Base-by-base conservation (phyloP, 129 eudicot genomes). In the Deinandra increscens region DNA sequence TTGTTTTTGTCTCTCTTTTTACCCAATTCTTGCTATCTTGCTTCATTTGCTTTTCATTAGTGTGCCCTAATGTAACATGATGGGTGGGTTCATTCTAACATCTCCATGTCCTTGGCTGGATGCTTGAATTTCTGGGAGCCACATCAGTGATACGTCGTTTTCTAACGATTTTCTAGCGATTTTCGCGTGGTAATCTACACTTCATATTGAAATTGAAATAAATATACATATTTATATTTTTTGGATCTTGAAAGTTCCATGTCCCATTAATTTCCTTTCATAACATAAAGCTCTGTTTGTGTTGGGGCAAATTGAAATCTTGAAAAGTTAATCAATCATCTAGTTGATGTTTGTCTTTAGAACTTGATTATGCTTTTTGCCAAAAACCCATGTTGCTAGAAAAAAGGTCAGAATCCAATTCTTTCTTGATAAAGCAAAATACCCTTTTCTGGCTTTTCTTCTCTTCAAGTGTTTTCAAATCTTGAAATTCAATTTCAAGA, bases 41-140 rank as follows among this genome's bases (percentile, higher is more conserved):
- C 80, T 70, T 26, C 75, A 76, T 60, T 60, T 60, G 64, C 80
- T 69, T 68, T 69, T 60, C 87, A 74, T 70, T 69, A 72, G 70
- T 60, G 75, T 73, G 81, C 74, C 66, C 62, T 74, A 72, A 77
- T 71, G 71, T 80, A 66, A 73, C 82, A 81, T 80, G 83, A 74
- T 50, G 77, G 82, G 71, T 53, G 13, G 54, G 67, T 74, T 66
- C 49, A 53, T 78, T 62, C 62, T 79, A 69, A 78, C 86, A 78
- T 85, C 88, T 67, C 86, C 69, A 66, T n/a, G n/a, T 83, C 81
- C 19, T 29, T 70, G 68, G 73, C 36, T 75, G 37, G 68, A 22
- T 69, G 80, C 78, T 74, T 36, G 65, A 81, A 55, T 70, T 78
- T 81, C 70, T 58, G 78, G 75, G 78, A 83, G 81, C 76, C 81